A percentile compares a stretch with the other conserved stretches of the same genome.
Conservation (phyloP, 2,329 filamentous ascomycete species). For the Mariannaea elegans region DNA sequence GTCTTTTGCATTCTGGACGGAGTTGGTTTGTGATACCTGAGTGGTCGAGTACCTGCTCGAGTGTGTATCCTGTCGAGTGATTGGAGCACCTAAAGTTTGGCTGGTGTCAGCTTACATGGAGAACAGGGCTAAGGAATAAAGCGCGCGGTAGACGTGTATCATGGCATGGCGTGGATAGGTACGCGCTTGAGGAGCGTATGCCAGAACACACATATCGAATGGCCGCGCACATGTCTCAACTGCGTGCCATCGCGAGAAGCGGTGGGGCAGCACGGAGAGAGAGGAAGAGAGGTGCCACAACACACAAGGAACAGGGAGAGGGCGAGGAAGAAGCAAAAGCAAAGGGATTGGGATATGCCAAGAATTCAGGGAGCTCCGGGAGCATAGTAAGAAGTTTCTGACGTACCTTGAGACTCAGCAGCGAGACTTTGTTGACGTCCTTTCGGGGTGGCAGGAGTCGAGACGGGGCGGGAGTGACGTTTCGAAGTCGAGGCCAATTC, state of each 20-base stretch:
- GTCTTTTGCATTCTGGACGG: conserved; percentile 56
- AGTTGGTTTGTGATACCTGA: conserved; percentile 65
- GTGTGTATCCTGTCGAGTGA: conserved; percentile 34
- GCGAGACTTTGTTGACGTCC: conserved; percentile 36
- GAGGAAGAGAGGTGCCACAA: neutral
- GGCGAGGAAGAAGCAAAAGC: neutral
- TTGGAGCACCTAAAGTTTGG: conserved; percentile 29
- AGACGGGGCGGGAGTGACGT: conserved; percentile 36
- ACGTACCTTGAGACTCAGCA: conserved; percentile 45
- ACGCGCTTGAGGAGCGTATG: neutral
- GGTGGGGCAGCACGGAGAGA: neutral
- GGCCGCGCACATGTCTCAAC: conserved; percentile 5
- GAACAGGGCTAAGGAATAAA: neutral
- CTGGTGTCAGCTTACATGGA: conserved; percentile 39
- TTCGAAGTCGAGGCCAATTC: conserved; percentile 37
- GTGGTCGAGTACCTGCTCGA: conserved; percentile 40
- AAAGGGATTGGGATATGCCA: conserved; percentile 6
- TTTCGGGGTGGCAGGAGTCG: conserved; percentile 35
- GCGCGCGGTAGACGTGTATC: neutral
- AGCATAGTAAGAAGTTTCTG: conserved; percentile 8
- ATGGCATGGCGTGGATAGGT: neutral
- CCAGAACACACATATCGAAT: neutral
- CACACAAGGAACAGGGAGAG: neutral
- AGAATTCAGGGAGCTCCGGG: neutral
- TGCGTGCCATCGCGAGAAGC: conserved; percentile 4